Evolutionary conservation across 495 filamentous ascomycete genomes (phyloP).

Genomic region (Pyronema domesticum): DNA sequence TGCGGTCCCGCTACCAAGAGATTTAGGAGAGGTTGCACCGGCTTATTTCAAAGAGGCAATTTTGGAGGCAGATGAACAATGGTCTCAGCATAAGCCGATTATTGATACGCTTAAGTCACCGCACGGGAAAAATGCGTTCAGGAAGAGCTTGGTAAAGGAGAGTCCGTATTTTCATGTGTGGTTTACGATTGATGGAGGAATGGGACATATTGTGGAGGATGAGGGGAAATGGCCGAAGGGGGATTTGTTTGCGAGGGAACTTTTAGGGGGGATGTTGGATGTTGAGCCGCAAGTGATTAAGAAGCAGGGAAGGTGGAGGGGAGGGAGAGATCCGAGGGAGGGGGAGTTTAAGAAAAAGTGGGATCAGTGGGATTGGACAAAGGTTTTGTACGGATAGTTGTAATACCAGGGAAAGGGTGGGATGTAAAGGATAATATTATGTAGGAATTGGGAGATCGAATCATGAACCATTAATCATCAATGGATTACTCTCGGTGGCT

Average conservation of each 20-base stretch:
- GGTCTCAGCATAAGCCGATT: conserved; percentile 85
- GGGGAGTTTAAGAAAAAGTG: conserved; percentile 70
- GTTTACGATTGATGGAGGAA: conserved; percentile 80
- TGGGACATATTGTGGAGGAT: conserved; percentile 89
- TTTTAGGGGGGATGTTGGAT: conserved; percentile 88
- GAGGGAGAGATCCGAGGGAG: conserved; percentile 47
- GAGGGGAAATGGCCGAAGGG: conserved; percentile 72
- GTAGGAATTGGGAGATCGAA: too few species aligned
- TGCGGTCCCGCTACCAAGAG: conserved; percentile 71
- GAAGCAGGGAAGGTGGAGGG: conserved; percentile 78
- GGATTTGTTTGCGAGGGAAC: conserved; percentile 82
- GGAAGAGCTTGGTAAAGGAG: conserved; percentile 70
- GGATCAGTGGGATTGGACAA: conserved; percentile 94
- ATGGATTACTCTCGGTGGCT: too few species aligned
- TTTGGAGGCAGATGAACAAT: conserved; percentile 69
- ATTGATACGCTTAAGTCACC: conserved; percentile 70
- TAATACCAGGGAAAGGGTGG: neutral
- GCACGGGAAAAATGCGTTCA: conserved; percentile 61
- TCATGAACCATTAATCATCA: too few species aligned
- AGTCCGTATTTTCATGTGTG: conserved; percentile 99
- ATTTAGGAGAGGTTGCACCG: conserved; percentile 71
- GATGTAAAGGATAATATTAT: too few species aligned
- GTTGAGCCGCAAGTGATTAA: conserved; percentile 66
- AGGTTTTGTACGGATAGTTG: conserved; percentile 35
- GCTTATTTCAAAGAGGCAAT: conserved; percentile 95